Conservation (phyloP, 805 yeast genomes). For the Kazachstania viticola region DNA sequence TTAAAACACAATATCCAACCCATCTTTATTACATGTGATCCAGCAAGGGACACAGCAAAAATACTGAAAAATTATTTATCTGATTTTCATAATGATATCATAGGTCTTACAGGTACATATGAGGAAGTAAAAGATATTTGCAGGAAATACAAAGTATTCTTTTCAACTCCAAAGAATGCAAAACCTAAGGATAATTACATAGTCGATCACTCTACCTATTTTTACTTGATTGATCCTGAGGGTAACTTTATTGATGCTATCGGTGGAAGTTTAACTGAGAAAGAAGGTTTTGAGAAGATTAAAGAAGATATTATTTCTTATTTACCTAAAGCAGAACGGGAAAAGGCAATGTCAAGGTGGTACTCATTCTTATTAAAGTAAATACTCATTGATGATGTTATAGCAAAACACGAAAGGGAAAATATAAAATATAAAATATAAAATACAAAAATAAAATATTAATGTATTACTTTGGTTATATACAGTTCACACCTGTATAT, state of each 20-base stretch:
- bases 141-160: slow-evolving; percentile 86
- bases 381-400: too few relatives aligned
- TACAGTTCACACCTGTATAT: too few relatives aligned
- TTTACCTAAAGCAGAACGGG: slow-evolving; percentile 62
- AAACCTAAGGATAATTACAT: slow-evolving; percentile 91
- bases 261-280: slow-evolving; percentile 79
- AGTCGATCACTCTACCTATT: slow-evolving; percentile 94
- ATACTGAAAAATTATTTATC: slow-evolving; percentile 66
- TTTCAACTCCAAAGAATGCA: slow-evolving; percentile 86
- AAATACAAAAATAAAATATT: not conserved
- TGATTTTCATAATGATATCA: slow-evolving; percentile 80
- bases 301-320: slow-evolving; percentile 66
- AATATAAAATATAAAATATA: too few relatives aligned
- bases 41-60: slow-evolving; percentile 84
- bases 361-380: slow-evolving; percentile 30
- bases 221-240: slow-evolving; percentile 93
- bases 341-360: slow-evolving; percentile 48
- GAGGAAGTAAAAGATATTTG: slow-evolving; percentile 75
- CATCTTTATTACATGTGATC: slow-evolving; percentile 89
- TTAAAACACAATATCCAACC: slow-evolving; percentile 54
- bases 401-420: too few relatives aligned
- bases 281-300: slow-evolving; percentile 66
- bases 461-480: not conserved
- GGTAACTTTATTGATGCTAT: slow-evolving; percentile 90
- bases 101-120: slow-evolving; percentile 87